Base-by-base conservation (phyloP, 169 alveolate genomes). In the Plasmodium yoelii region DNA sequence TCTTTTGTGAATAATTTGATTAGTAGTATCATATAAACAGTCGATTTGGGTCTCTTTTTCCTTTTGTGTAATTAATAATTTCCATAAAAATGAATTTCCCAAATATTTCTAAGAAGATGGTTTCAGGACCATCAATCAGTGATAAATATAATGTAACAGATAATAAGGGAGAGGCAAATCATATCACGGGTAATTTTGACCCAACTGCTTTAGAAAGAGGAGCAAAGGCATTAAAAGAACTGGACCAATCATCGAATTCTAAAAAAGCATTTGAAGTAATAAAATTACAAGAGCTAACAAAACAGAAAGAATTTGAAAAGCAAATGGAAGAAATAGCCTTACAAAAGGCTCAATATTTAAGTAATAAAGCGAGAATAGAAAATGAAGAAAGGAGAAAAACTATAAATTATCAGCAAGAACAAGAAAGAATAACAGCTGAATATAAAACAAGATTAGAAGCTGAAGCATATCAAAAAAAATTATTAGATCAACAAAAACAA, bases 191-290 rank as follows among this genome's bases (percentile, higher is more conserved):
- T 12, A 59, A 91, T 87, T 93, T 98, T 91, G 99, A 98, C 89
- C 99, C 99, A 4, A 93, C 99, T 0, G 99, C 99, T 1, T 96
- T 98, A 67, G 99, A 98, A 94, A 95, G 99, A 75, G 99, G 99
- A 24, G 99, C 99, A 4, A 95, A 97, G 95, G 99, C 99, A 10
- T 95, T 98, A 87, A 97, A 96, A 93, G 98, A 97, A 92, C 86
- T 98, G 56, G 99, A 97, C 71, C 70, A 95, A 47, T 95, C 98
- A 12, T 97, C 99, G 0, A 97, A 97, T 87, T 98, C 99, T 3
- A 95, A 96, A 34, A 91, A 97, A 91, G 99, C 99, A 15, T 98
- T 98, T 72, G 99, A 98, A 77, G 87, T 98, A 22, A 97, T 98
- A 49, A 96, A 97, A 87, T 94, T 98, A 72, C 98, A 98, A 92